Conservation (phyloP, 1,139 yeast genomes). For the Taphrina flavorubra region DNA sequence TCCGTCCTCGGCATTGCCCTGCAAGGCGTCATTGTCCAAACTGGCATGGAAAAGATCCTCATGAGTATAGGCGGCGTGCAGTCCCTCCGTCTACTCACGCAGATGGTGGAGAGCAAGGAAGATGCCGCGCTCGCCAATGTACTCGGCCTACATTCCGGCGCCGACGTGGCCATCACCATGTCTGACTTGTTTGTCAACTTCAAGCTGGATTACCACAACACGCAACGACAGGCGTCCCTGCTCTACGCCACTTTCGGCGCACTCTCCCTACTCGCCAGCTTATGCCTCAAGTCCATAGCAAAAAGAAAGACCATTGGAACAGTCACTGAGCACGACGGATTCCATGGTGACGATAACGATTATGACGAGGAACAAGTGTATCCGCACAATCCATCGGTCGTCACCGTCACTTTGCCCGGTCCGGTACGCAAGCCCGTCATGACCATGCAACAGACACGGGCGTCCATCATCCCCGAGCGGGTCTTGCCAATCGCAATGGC, state of each 20-base stretch:
- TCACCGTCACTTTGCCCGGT: background rate
- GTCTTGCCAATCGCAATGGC: background rate
- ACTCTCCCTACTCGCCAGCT: constrained; percentile 10
- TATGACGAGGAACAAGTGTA: constrained; percentile 1
- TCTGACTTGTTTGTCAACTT: background rate
- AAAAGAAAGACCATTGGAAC: background rate
- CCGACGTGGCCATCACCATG: background rate
- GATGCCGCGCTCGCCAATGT: background rate
- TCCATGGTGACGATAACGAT: background rate
- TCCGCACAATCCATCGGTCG: background rate
- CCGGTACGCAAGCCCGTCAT: background rate
- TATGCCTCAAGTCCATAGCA: background rate
- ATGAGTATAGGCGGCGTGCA: background rate
- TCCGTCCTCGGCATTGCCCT: constrained; percentile 29
- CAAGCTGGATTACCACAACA: constrained; percentile 2
- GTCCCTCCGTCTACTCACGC: background rate
- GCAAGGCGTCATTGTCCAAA: constrained; percentile 23
- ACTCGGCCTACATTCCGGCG: background rate
- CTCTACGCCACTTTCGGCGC: constrained; percentile 9
- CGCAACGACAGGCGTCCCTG: constrained; percentile 15
- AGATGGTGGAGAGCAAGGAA: constrained; percentile 1
- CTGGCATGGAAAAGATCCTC: constrained; percentile 1
- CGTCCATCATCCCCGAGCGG: background rate
- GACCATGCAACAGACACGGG: background rate
- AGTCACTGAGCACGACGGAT: background rate